Evolutionary conservation across 805 yeast genomes (phyloP), one percentile per base, ranked within the genome.

Genomic region (Sungouiella thailandica): DNA sequence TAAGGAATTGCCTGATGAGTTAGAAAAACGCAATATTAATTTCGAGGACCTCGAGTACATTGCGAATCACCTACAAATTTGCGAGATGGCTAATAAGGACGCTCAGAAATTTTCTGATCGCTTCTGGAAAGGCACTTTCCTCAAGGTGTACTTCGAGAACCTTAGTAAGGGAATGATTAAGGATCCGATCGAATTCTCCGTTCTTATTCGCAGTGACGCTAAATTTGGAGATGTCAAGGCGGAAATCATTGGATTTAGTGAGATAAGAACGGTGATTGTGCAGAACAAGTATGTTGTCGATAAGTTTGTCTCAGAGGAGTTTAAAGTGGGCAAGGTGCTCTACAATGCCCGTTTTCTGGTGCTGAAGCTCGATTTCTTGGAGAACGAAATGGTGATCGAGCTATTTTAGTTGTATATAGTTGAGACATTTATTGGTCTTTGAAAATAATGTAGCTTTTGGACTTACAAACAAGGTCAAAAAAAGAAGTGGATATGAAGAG

Each of bases 51-150:
- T 72, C 5, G 55, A 60, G 17, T 53, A 60, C 23, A 45, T 70
- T 29, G 50, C 68, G 7, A 44, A 65, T 43, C 73, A 72, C 31
- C 57, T 76, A 25, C 72, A 65, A 35, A 55, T 68, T 14, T 60
- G 71, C 37, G 71, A 70, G 34, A 65, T 62, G 27, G 49, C 65
- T 5, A 47, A 69, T 30, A 60, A 55, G 30, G 46, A 40, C 23
- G 54, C 52, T 7, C 49, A 53, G 16, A 49, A 46, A 14, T 49
- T 41, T 18, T 58, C 57, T 5, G 53, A 48, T 5, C 38, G 56
- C 3, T 70, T 59, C 42, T 72, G 74, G 56, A 55, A 50, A 34
- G 68, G 68, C 3, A 43, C 50, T 9, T 61, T 65, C 25, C 47
- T 65, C 23, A 46, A 46, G 28, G 52, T 53, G 29, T 62, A 61